Percentiles rank a stretch among this genome's conserved stretches.
Evolutionary conservation across 768 basidiomycete genomes (phyloP).

Genomic region (Dioszegia hungarica): DNA sequence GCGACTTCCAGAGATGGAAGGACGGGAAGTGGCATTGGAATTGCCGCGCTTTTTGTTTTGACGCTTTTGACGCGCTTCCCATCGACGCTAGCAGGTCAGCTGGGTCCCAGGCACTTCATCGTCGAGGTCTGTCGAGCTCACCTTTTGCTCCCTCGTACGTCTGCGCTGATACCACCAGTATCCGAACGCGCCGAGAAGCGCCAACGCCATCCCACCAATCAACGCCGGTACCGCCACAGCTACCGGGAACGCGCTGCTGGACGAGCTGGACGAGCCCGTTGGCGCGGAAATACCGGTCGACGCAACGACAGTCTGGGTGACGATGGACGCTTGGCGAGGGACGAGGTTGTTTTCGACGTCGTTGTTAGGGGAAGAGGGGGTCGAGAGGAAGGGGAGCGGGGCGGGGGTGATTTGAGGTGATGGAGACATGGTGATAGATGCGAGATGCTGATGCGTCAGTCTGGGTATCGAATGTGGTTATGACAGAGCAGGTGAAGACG

Average conservation of each 20-base stretch:
- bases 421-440: too few relatives aligned
- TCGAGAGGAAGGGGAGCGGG: neutral
- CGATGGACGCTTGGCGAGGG: neutral
- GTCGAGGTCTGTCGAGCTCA: conserved; percentile 15
- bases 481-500: too few relatives aligned
- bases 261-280: neutral
- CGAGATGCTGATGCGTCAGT: too few relatives aligned
- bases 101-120: neutral
- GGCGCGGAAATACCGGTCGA: neutral
- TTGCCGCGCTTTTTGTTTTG: conserved; percentile 14
- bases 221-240: conserved; percentile 36
- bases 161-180: conserved; percentile 22
- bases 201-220: conserved; percentile 37
- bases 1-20: conserved; percentile 17
- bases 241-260: conserved; percentile 18
- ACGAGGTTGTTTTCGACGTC: neutral
- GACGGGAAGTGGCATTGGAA: conserved; percentile 6
- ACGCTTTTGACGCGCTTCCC: conserved; percentile 19
- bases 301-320: conserved; percentile 7
- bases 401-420: too few relatives aligned
- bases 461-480: too few relatives aligned
- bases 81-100: conserved; percentile 15
- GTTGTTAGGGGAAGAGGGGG: neutral
- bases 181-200: conserved; percentile 17
- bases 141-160: conserved; percentile 18